These are phyloP conservation scores for Massarina eburnea DNA, from an alignment of 2,329 filamentous ascomycete genomes.

Conservation along the genomic window DNA sequence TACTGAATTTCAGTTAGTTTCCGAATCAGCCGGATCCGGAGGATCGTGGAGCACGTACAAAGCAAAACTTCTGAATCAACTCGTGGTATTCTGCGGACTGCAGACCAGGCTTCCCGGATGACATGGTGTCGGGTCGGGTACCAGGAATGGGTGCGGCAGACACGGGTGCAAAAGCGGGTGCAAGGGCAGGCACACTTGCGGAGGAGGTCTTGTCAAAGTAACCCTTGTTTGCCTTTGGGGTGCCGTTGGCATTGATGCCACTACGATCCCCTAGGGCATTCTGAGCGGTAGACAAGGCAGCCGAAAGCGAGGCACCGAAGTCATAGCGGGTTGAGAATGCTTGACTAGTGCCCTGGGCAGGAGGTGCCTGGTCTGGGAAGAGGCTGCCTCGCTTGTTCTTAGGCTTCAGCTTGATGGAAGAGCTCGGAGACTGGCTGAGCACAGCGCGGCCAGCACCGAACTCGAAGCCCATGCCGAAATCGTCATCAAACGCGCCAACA, in stretches of 20 bases:
- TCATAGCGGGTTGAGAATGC: conserved; percentile 94
- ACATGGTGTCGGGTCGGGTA: conserved; percentile 56
- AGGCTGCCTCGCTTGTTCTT: conserved; percentile 63
- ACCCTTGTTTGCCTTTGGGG: conserved; percentile 21
- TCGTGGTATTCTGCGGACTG: conserved; percentile 93
- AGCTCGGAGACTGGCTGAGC: conserved; percentile 61
- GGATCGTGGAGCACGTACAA: conserved; percentile 74
- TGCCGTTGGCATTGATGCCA: conserved; percentile 42
- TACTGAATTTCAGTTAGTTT: conserved; percentile 51
- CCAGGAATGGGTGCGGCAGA: conserved; percentile 40
- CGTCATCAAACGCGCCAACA: conserved; percentile 62
- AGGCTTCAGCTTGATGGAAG: conserved; percentile 69
- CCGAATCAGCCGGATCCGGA: conserved; percentile 37
- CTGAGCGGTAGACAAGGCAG: conserved; percentile 76
- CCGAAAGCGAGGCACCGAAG: conserved; percentile 87
- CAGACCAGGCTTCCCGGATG: conserved; percentile 67
- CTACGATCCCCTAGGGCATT: conserved; percentile 61
- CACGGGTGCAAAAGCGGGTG: conserved; percentile 12
- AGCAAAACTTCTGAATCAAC: conserved; percentile 98
- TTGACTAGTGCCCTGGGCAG: conserved; percentile 58
- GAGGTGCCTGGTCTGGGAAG: conserved; percentile 59
- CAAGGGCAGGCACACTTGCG: not conserved
- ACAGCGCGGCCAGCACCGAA: conserved; percentile 46
- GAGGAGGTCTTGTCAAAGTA: conserved; percentile 34
- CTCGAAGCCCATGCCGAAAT: conserved; percentile 63